phyloP scores from a whole-genome alignment of 2,329 filamentous ascomycete species.

The Madurella fahalii region DNA sequence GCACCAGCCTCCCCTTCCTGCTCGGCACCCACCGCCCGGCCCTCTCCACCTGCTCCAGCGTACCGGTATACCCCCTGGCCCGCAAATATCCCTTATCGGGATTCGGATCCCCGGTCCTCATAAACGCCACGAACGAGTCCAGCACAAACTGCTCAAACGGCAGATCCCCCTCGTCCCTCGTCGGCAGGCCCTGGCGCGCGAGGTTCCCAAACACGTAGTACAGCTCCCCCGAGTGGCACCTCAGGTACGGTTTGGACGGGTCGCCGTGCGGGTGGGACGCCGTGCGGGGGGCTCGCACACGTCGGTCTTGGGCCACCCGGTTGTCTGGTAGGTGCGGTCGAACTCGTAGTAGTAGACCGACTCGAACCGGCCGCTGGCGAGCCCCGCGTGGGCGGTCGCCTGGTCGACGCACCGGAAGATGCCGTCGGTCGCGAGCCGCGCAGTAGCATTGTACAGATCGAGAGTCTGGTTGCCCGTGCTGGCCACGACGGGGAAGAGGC shows the following conservation, averaged over 20 bases:
- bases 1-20: constrained; percentile 35
- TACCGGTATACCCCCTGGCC: constrained; percentile 38
- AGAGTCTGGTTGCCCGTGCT: constrained; percentile 45
- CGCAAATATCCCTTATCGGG: constrained; percentile 41
- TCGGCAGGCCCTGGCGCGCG: constrained; percentile 36
- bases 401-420: constrained; percentile 58
- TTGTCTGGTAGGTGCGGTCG: constrained; percentile 51
- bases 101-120: constrained; percentile 48
- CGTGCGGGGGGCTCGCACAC: constrained; percentile 42
- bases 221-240: constrained; percentile 54
- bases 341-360: constrained; percentile 58
- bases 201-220: constrained; percentile 53
- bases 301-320: constrained; percentile 50
- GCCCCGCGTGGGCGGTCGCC: constrained; percentile 51
- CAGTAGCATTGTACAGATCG: constrained; percentile 52
- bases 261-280: constrained; percentile 38
- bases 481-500: constrained; percentile 48
- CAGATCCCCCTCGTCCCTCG: constrained; percentile 43
- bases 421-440: constrained; percentile 54
- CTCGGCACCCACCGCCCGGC: constrained; percentile 36
- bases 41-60: constrained; percentile 22
- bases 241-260: constrained; percentile 43
- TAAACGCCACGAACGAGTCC: constrained; percentile 51
- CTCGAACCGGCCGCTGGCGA: constrained; percentile 41
- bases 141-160: constrained; percentile 36